Percentiles rank a stretch among this genome's conserved stretches.
These are phyloP conservation scores for Musa acuminata DNA, from an alignment of 176 grass and related monocot species.

Conservation along the genomic window DNA sequence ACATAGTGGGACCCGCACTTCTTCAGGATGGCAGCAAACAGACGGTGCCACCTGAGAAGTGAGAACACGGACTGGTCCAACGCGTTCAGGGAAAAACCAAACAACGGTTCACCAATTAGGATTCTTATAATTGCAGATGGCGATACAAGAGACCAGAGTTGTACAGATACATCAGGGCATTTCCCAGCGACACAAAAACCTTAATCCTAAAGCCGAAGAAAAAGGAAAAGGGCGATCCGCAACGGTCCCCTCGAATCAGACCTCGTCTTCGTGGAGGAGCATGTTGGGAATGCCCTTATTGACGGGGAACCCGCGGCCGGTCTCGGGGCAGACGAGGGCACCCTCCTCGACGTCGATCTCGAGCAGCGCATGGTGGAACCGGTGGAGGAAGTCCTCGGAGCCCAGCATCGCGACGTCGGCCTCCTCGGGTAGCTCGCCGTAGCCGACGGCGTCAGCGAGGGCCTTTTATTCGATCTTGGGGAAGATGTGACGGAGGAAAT, in stretches of 20 bases:
- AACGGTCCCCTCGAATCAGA: background rate
- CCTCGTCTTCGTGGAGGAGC: constrained; percentile 77
- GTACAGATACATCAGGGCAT: too few species aligned
- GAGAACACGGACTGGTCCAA: too few species aligned
- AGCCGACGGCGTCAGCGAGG: constrained; percentile 26
- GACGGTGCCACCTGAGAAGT: too few species aligned
- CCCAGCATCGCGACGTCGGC: constrained; percentile 13
- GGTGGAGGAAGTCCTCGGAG: constrained; percentile 44
- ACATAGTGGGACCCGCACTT: too few species aligned
- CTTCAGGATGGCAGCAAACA: too few species aligned
- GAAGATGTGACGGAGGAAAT: constrained; percentile 95
- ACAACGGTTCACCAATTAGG: too few species aligned
- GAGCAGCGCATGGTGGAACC: constrained; percentile 77
- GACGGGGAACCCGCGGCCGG: constrained; percentile 22
- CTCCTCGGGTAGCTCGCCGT: too few species aligned
- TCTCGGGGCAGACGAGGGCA: constrained; percentile 48
- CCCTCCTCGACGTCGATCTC: constrained; percentile 78
- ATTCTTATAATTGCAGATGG: too few species aligned
- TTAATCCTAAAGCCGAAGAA: background rate
- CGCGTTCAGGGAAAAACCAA: too few species aligned
- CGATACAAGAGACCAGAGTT: too few species aligned
- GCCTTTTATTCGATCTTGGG: constrained; percentile 87
- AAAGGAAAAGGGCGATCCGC: background rate
- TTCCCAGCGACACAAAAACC: too few species aligned
- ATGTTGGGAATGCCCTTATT: constrained; percentile 96